Conservation (phyloP, 2,329 filamentous ascomycete genomes). For the Pseudogymnoascus sp. region DNA sequence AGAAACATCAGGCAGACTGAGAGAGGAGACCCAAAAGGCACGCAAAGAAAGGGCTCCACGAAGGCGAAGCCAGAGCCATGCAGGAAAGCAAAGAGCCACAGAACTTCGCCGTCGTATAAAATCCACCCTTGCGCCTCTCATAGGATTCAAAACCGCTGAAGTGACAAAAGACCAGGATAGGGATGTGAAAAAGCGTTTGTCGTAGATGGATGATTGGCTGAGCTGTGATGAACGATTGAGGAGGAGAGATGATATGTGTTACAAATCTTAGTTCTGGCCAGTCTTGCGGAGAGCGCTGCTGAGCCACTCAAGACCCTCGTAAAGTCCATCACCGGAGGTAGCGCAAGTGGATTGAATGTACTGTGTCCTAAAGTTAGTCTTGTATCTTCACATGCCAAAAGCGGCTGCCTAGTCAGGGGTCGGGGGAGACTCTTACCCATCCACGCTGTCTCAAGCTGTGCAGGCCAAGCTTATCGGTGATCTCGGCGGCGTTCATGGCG, state of each 20-base stretch:
- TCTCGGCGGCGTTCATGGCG: slow-evolving; percentile 99
- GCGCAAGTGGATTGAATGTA: slow-evolving; percentile 99
- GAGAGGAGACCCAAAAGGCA: slow-evolving; percentile 20
- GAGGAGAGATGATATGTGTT: slow-evolving; percentile 8
- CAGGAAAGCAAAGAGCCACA: slow-evolving; percentile 21
- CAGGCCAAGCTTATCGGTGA: slow-evolving; percentile 99
- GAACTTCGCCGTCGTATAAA: slow-evolving; percentile 28
- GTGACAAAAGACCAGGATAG: slow-evolving; percentile 21
- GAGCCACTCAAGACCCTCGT: slow-evolving; percentile 96
- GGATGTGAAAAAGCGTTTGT: slow-evolving; percentile 3
- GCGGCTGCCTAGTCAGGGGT: slow-evolving; percentile 31
- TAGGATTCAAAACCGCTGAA: slow-evolving; percentile 25
- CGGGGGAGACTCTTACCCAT: slow-evolving; percentile 60
- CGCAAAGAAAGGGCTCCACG: slow-evolving; percentile 17
- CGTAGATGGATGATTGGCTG: background rate
- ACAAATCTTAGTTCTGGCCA: slow-evolving; percentile 48
- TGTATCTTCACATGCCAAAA: slow-evolving; percentile 9
- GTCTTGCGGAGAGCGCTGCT: slow-evolving; percentile 74
- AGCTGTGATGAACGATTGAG: slow-evolving; percentile 9
- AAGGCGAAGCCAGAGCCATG: slow-evolving; percentile 18
- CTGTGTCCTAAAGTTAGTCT: slow-evolving; percentile 37
- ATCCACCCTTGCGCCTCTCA: slow-evolving; percentile 29
- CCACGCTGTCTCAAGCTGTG: slow-evolving; percentile 97
- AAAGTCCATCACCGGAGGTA: slow-evolving; percentile 97
- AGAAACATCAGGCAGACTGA: slow-evolving; percentile 25